Evolutionary conservation across 148 eudicot species (phyloP).

Genomic region (Vaccinium corymbosum): DNA sequence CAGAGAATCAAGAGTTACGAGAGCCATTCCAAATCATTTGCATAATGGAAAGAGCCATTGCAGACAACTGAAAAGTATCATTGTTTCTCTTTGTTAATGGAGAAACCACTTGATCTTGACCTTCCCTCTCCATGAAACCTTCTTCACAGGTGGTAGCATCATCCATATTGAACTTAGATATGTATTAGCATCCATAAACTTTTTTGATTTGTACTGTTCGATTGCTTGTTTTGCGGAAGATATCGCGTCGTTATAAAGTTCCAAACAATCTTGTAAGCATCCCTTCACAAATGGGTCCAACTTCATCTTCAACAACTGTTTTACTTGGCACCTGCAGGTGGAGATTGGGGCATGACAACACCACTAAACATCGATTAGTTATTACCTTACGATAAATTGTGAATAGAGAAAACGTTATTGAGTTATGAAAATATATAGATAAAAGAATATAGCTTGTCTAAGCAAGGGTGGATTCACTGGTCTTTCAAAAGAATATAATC

Average conservation of each 20-base stretch:
- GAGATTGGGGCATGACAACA: no score
- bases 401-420: no score
- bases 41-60: constrained; percentile 50
- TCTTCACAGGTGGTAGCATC: constrained; percentile 55
- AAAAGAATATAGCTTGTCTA: no score
- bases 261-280: constrained; percentile 46
- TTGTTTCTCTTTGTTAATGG: constrained; percentile 43
- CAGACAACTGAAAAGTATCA: constrained; percentile 37
- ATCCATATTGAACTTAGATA: constrained; percentile 50
- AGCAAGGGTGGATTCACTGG: no score
- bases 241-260: constrained; percentile 42
- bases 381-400: no score
- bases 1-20: background rate
- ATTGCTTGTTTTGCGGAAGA: constrained; percentile 32
- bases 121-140: constrained; percentile 40
- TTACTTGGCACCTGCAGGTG: constrained; percentile 23
- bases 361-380: no score
- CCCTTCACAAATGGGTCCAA: constrained; percentile 17
- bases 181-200: constrained; percentile 40
- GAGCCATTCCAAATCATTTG: constrained; percentile 20
- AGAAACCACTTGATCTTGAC: constrained; percentile 23
- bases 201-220: constrained; percentile 25
- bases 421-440: no score
- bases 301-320: constrained; percentile 23
- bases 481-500: no score